Base-by-base conservation (phyloP, 2,329 filamentous ascomycete species). In the Thielaviopsis ethacetica region DNA sequence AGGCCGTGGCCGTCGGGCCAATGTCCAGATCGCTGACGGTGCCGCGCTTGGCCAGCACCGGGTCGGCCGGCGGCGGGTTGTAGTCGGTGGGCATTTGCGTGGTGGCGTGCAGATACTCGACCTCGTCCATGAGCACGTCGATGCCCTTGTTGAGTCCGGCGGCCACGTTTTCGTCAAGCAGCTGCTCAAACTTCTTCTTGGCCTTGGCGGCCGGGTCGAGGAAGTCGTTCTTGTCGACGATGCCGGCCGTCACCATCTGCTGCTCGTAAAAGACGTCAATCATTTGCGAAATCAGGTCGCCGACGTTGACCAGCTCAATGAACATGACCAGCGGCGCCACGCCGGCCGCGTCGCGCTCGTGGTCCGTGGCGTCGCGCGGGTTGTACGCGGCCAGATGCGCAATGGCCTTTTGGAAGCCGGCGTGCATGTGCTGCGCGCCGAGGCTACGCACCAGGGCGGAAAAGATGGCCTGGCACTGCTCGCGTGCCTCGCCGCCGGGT, bases 181-280 rank as follows among this genome's bases (percentile, higher is more conserved):
- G 95, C 68, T 96, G 91, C 75, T 98, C 93, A 66, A 97, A 98
- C 64, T 88, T 90, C 74, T 96, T 97, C 80, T 98, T 98, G 63
- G 93, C 91, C 65, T 96, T 85, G 34, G 87, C 86, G 0, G 91
- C 88, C 21, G 90, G 86, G 67, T 95, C 89, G 54, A 98, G 76
- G 67, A 98, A 98, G 71, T 98, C 93, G 68, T 95, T 94, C 51
- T 87, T 84, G 68, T 97, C 91, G 1, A 86, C 86, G 57, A 98
- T 83, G 66, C 87, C 87, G 15, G 86, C 81, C 0, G 82, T 80
- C 5, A 90, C 83, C 27, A 98, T 80, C 72, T 98, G 93, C 72
- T 97, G 93, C 68, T 95, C 87, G 71, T 95, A 98, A 69, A 98
- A 98, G 38, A 98, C 90, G 68, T 98, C 93, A 61, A 98, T 83